Conservation (phyloP, 345 rosid species). For the Schrenkiella parvula region DNA sequence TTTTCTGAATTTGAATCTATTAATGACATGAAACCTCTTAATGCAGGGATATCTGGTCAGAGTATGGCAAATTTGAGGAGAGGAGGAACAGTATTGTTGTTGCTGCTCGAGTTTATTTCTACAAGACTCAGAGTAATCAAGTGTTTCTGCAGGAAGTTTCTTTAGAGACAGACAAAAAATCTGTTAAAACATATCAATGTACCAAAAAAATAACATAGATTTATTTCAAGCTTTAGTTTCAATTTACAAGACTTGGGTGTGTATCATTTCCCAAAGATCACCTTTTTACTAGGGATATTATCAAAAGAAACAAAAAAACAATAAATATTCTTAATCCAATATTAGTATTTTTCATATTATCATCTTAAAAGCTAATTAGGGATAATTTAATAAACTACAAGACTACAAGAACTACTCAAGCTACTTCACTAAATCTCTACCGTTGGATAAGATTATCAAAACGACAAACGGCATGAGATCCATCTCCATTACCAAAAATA, state of each 20-base stretch:
- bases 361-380: not conserved
- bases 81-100: conserved; percentile 6
- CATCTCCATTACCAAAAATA: not conserved
- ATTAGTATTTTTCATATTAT: not conserved
- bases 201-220: conserved; percentile 16
- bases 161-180: not conserved
- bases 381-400: not conserved
- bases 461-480: not conserved
- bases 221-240: not conserved
- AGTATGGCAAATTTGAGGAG: not conserved
- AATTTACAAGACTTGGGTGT: not conserved
- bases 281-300: not conserved
- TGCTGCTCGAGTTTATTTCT: not conserved
- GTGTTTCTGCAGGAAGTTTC: not conserved
- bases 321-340: not conserved
- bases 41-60: not conserved
- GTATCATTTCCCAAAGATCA: not conserved
- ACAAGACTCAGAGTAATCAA: not conserved
- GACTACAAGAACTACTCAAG: not conserved
- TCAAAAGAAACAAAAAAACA: not conserved
- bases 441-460: not conserved
- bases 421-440: not conserved
- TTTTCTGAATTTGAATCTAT: not conserved
- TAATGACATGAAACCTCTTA: not conserved
- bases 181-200: not conserved